These are phyloP conservation scores for Leucosporidium creatinivorum DNA, from an alignment of 768 basidiomycete species.

Conservation along the genomic window DNA sequence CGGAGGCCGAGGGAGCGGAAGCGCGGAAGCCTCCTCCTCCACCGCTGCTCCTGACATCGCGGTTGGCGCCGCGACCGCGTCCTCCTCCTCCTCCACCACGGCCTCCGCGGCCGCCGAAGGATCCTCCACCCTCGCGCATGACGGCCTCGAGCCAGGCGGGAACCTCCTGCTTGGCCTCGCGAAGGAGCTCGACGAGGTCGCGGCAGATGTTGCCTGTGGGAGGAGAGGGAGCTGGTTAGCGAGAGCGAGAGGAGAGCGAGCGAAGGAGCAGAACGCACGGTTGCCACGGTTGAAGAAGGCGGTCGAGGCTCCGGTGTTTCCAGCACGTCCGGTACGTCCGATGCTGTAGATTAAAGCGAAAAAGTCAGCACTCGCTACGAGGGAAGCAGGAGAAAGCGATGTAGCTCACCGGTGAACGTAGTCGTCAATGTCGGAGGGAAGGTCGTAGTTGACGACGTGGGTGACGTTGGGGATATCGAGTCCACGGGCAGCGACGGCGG, in stretches of 20 bases:
- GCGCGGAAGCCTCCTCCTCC: not conserved
- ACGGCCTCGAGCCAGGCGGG: conserved; percentile 85
- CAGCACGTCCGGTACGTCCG: conserved; percentile 70
- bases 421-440: conserved; percentile 96
- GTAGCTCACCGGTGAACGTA: conserved; percentile 66
- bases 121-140: conserved; percentile 57
- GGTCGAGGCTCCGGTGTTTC: conserved; percentile 90
- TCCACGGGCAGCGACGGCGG: conserved; percentile 96
- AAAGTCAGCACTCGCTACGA: conserved; percentile 59
- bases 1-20: not conserved
- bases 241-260: not conserved
- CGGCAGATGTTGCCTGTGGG: conserved; percentile 44
- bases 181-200: conserved; percentile 86
- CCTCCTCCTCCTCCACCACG: conserved; percentile 52
- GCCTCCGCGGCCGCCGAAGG: conserved; percentile 47
- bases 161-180: conserved; percentile 93
- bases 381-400: conserved; percentile 36
- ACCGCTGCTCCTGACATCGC: not conserved
- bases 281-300: conserved; percentile 64
- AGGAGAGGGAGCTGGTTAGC: not conserved
- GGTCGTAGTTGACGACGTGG: conserved; percentile 96
- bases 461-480: conserved; percentile 99
- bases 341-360: conserved; percentile 23
- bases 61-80: conserved; percentile 35
- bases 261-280: conserved; percentile 37